These are phyloP conservation scores for Coniferiporia sulphurascens DNA, from an alignment of 1,284 basidiomycete species.

Conservation along the genomic window DNA sequence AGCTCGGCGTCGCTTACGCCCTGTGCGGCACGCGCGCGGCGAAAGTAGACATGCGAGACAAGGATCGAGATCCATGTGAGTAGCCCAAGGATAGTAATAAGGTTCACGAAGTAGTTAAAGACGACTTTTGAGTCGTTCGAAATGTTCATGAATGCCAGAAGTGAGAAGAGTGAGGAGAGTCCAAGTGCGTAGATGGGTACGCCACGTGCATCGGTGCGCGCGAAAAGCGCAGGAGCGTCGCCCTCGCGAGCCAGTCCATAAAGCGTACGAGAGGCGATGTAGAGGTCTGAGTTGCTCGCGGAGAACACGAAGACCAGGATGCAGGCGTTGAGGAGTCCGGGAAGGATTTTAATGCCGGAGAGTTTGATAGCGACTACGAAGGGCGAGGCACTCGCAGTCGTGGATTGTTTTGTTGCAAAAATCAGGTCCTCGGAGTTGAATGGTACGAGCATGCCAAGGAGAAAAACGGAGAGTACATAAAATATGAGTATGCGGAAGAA, in stretches of 20 bases:
- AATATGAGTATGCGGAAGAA: conserved; percentile 63
- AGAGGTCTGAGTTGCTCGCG: conserved; percentile 22
- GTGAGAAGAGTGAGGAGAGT: conserved; percentile 54
- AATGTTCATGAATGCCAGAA: conserved; percentile 60
- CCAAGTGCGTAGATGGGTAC: conserved; percentile 36
- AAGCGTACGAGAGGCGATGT: conserved; percentile 36
- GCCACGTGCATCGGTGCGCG: conserved; percentile 38
- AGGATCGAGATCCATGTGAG: conserved; percentile 73
- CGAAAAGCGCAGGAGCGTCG: conserved; percentile 45
- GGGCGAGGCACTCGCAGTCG: conserved; percentile 69
- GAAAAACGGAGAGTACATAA: conserved; percentile 36
- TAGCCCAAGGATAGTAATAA: conserved; percentile 66
- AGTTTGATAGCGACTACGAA: conserved; percentile 56
- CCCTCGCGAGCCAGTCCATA: conserved; percentile 48
- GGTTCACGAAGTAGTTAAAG: conserved; percentile 69
- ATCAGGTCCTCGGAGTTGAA: conserved; percentile 40
- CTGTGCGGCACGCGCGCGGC: conserved; percentile 35
- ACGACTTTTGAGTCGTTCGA: conserved; percentile 35
- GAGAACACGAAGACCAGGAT: conserved; percentile 21
- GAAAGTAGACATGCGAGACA: conserved; percentile 55
- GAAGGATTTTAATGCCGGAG: conserved; percentile 37
- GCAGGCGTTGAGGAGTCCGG: conserved; percentile 39
- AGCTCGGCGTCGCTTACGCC: conserved; percentile 58
- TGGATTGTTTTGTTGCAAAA: conserved; percentile 52
- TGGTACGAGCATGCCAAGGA: conserved; percentile 33